Conservation (phyloP, 2,329 filamentous ascomycete genomes). For the Exophiala oligosperma region DNA sequence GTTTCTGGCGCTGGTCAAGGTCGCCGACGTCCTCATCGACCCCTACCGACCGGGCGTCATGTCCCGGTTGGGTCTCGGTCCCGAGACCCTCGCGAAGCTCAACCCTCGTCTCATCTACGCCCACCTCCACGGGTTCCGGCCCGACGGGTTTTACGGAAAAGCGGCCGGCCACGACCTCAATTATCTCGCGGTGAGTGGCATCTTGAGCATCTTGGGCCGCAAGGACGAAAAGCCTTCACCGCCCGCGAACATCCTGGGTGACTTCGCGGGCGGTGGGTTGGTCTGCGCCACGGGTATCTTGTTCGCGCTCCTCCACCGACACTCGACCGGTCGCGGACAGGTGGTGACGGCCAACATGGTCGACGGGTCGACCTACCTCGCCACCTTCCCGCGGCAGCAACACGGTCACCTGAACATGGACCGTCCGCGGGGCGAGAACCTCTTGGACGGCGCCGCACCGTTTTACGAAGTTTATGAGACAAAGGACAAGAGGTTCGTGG, state of each 20-base stretch:
- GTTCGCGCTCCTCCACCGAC: constrained; percentile 63
- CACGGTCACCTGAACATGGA: constrained; percentile 64
- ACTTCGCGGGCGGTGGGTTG: constrained; percentile 87
- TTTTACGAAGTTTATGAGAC: constrained; percentile 90
- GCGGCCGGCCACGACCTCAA: constrained; percentile 98
- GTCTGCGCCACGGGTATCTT: constrained; percentile 79
- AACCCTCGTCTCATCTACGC: constrained; percentile 79
- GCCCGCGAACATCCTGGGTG: constrained; percentile 82
- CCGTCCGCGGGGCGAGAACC: constrained; percentile 69
- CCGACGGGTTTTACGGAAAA: constrained; percentile 76
- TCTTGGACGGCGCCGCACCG: constrained; percentile 80
- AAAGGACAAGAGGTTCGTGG: constrained; percentile 72
- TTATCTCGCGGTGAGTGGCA: constrained; percentile 85
- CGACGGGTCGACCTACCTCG: constrained; percentile 77
- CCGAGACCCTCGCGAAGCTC: constrained; percentile 52
- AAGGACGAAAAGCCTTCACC: constrained; percentile 69
- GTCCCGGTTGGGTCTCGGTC: constrained; percentile 62
- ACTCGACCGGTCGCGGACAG: constrained; percentile 69
- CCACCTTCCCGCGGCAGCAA: constrained; percentile 71
- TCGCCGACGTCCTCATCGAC: constrained; percentile 67
- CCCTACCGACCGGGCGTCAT: constrained; percentile 69
- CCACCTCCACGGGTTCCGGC: constrained; percentile 83
- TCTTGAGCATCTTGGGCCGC: constrained; percentile 67
- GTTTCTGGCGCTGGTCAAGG: constrained; percentile 61
- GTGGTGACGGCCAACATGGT: constrained; percentile 97